Conservation (phyloP, 495 filamentous ascomycete genomes). For the Xylona heveae region DNA sequence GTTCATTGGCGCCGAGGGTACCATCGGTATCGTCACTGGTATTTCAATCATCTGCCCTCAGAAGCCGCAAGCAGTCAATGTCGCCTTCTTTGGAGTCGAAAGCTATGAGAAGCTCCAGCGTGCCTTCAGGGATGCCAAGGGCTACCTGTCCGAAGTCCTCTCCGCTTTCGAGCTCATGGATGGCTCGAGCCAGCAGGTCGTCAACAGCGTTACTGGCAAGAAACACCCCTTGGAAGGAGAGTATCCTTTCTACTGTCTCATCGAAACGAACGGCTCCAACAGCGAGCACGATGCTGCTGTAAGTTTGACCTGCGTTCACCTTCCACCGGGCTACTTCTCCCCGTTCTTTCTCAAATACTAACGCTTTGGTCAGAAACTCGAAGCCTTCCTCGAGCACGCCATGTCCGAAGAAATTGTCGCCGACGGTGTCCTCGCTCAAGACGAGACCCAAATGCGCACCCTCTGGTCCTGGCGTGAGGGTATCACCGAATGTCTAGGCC, state of each 20-base stretch:
- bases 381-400: slow-evolving; percentile 69
- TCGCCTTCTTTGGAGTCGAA: slow-evolving; percentile 72
- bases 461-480: slow-evolving; percentile 91
- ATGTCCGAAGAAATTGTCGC: slow-evolving; percentile 65
- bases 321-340: background rate
- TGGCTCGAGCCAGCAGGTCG: slow-evolving; percentile 49
- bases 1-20: slow-evolving; percentile 88
- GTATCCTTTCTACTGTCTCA: slow-evolving; percentile 84
- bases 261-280: slow-evolving; percentile 91
- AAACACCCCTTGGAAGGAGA: slow-evolving; percentile 60
- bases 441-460: slow-evolving; percentile 68
- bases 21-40: slow-evolving; percentile 80
- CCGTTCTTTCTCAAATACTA: background rate
- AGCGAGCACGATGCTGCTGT: slow-evolving; percentile 67
- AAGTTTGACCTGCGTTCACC: slow-evolving; percentile 1
- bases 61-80: slow-evolving; percentile 63
- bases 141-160: slow-evolving; percentile 77
- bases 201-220: slow-evolving; percentile 50
- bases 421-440: slow-evolving; percentile 78
- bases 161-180: slow-evolving; percentile 98
- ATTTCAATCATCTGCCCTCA: slow-evolving; percentile 80
- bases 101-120: slow-evolving; percentile 68
- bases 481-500: slow-evolving; percentile 67
- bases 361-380: slow-evolving; percentile 36
- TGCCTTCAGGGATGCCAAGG: slow-evolving; percentile 72